Evolutionary conservation across 1,284 basidiomycete species (phyloP).

Genomic region (Heimioporus retisporus): DNA sequence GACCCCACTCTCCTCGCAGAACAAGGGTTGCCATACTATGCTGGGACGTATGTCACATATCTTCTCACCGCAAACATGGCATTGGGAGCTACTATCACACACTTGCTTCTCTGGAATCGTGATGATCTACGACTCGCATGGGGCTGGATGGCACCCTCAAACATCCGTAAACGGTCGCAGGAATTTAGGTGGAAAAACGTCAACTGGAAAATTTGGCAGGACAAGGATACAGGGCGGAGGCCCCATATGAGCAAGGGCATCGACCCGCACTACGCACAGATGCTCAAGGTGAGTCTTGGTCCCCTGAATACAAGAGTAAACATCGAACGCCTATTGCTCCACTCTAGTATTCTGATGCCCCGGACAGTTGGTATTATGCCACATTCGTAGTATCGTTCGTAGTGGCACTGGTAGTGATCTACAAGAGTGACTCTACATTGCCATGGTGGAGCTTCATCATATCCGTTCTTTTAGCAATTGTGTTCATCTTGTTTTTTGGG

Average conservation of each 20-base stretch:
- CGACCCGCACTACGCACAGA: slow-evolving; percentile 66
- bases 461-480: slow-evolving; percentile 49
- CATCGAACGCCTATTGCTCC: not conserved
- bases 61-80: slow-evolving; percentile 42
- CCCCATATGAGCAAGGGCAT: slow-evolving; percentile 39
- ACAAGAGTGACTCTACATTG: slow-evolving; percentile 60
- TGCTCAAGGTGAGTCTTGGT: slow-evolving; percentile 54
- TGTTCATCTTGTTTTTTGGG: slow-evolving; percentile 60
- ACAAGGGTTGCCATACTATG: slow-evolving; percentile 52
- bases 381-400: slow-evolving; percentile 51
- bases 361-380: slow-evolving; percentile 58
- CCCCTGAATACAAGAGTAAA: too few relatives aligned
- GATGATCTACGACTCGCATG: slow-evolving; percentile 55
- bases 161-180: slow-evolving; percentile 34
- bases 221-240: slow-evolving; percentile 48
- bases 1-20: slow-evolving; percentile 54
- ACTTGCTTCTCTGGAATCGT: slow-evolving; percentile 62
- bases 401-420: slow-evolving; percentile 56
- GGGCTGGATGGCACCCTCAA: slow-evolving; percentile 51
- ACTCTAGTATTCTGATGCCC: slow-evolving; percentile 56
- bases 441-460: slow-evolving; percentile 64
- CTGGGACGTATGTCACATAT: slow-evolving; percentile 52
- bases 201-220: slow-evolving; percentile 55
- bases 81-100: slow-evolving; percentile 60
- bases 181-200: slow-evolving; percentile 39